Evolutionary conservation across 2,329 filamentous ascomycete species (phyloP), one percentile per base, ranked within the genome.

Genomic region (Corinectria fuckeliana): DNA sequence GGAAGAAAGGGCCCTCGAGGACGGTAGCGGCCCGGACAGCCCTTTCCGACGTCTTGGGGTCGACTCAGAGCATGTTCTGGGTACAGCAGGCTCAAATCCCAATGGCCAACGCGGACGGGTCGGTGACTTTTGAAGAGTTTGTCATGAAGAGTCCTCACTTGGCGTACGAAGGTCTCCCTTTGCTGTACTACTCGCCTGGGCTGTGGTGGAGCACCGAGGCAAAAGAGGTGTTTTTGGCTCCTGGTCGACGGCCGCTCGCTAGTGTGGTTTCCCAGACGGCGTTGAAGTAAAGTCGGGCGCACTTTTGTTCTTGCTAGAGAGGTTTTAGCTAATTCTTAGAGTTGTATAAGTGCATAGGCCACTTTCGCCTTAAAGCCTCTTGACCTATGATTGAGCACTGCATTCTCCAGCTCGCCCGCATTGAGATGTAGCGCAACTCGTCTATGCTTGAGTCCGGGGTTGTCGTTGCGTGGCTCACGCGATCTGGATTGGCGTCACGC

Each of bases 11-110:
- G 34, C 48, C 62, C 2, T 51, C 64, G 10, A 26, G 44, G 34
- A 28, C 20, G 1, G 16, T 58, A 0, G 68, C 65, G 0, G 63
- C 64, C 1, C 48, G 58, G 0, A 48, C 53, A 6, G 67, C 71
- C 20, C 32, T 72, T 3, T 51, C 64, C 2, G 8, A 36, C 0
- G 34, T 50, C 5, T n/a, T 65, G 1, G 68, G 69, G 0, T 48
- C 63, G 10, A 73, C 72, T 0, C 65, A 68, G 42, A 60, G 64
- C 13, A 63, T 67, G 52, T 74, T 75, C 18, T 74, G 72, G 72
- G 65, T 68, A 0, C 70, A 67, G 51, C 64, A 71, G 28, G 60
- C 70, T 0, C 61, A 71, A 9, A 39, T 62, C 2, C 61, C 50
- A 32, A 11, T 71, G 50, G 48, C 62, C 14, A 32, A 55, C 0